Evolutionary conservation across 148 eudicot genomes (phyloP), one percentile per base, ranked within the genome.

Genomic region (Euryodendron excelsum): DNA sequence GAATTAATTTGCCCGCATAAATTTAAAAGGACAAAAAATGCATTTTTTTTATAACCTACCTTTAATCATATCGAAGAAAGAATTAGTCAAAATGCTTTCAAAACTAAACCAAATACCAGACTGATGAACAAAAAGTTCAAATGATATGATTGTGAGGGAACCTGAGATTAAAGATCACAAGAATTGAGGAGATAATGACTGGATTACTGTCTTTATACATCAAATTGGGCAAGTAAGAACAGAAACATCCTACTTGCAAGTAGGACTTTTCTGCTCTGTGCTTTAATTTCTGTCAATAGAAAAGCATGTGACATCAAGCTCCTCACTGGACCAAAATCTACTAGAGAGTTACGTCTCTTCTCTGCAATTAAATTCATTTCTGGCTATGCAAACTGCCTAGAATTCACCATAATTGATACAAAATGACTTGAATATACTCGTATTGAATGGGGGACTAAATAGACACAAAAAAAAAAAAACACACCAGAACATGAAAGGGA

Each of bases 81-180:
- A n/a, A n/a, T n/a, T n/a, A n/a, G n/a, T n/a, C n/a, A n/a, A n/a
- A n/a, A 14, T 69, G 72, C 72, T n/a, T n/a, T n/a, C n/a, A n/a
- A n/a, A n/a, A n/a, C n/a, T n/a, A n/a, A n/a, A n/a, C n/a, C n/a
- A n/a, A n/a, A n/a, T n/a, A n/a, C n/a, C n/a, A n/a, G n/a, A n/a
- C n/a, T n/a, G n/a, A n/a, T n/a, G n/a, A n/a, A n/a, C n/a, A n/a
- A n/a, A n/a, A 1, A 44, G 41, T 3, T 69, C 31, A 69, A 52
- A 69, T 39, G 52, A 68, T 39, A 68, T 37, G 25, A 68, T 39
- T 68, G 72, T 37, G 72, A 39, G 56, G 50, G 50, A 30, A 68
- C 1, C 52, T 28, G 39, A 41, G 72, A 39, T 41, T 12, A 4
- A n/a, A 41, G 14, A 23, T 65, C n/a, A 68, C 72, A 50, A 14